These are phyloP conservation scores for Xylaria curta DNA, from an alignment of 495 filamentous ascomycete genomes.

Conservation along the genomic window DNA sequence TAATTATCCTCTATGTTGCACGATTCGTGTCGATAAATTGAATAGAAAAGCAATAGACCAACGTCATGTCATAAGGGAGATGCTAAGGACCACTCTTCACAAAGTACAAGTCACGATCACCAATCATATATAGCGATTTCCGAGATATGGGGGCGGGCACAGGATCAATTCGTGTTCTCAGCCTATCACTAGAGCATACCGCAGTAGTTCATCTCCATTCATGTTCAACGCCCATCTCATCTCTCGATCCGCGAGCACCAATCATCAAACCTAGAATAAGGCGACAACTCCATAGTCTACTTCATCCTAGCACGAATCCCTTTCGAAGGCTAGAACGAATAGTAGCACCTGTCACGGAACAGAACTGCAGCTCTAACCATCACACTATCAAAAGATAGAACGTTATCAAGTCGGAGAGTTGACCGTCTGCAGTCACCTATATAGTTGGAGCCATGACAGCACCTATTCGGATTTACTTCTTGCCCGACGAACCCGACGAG, in stretches of 20 bases:
- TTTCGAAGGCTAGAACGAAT: not conserved
- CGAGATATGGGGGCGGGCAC: too few relatives aligned
- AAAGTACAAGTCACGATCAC: not conserved
- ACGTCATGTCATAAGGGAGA: not conserved
- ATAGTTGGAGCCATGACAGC: too few relatives aligned
- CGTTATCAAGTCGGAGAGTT: too few relatives aligned
- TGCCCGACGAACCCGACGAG: conserved; percentile 24
- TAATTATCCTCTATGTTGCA: too few relatives aligned
- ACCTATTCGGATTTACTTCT: conserved; percentile 16
- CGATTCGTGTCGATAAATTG: too few relatives aligned
- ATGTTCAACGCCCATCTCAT: not conserved
- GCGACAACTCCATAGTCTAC: too few relatives aligned
- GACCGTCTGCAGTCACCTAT: too few relatives aligned
- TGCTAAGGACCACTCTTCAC: not conserved
- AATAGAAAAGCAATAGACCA: not conserved
- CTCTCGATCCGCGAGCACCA: not conserved
- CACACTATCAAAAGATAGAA: too few relatives aligned
- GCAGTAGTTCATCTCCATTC: not conserved
- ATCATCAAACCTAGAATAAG: not conserved
- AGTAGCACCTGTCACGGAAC: too few relatives aligned
- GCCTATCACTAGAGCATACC: not conserved
- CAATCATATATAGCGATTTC: not conserved
- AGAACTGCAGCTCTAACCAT: too few relatives aligned
- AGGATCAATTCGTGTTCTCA: not conserved
- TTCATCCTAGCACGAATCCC: not conserved